Percentiles rank a stretch among this genome's conserved stretches.
phyloP scores from a whole-genome alignment of 371 early-diverging fungal genomes.

The Neoconidiobolus thromboides region DNA sequence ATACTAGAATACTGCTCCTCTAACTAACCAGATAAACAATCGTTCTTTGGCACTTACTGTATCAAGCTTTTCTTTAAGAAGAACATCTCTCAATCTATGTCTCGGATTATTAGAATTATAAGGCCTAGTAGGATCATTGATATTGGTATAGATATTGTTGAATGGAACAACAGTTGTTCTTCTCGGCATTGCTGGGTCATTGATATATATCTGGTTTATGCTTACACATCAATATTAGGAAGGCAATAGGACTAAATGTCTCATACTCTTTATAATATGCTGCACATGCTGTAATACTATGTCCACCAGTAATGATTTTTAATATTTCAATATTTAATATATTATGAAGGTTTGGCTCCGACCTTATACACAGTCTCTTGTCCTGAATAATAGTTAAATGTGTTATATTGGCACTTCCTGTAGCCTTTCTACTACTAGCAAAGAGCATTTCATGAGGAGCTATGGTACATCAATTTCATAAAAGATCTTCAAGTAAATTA shows the following conservation, averaged over 20 bases:
- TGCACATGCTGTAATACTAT: not conserved
- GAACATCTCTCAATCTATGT: not conserved
- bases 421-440: not conserved
- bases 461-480: not conserved
- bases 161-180: slow-evolving; percentile 5
- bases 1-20: too few relatives aligned
- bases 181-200: not conserved
- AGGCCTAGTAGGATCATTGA: not conserved
- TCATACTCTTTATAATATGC: slow-evolving; percentile 3
- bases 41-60: not conserved
- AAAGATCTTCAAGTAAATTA: not conserved
- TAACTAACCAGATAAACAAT: too few relatives aligned
- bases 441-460: not conserved
- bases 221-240: slow-evolving; percentile 7
- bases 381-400: not conserved
- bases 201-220: slow-evolving; percentile 1
- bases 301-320: slow-evolving; percentile 1
- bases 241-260: not conserved
- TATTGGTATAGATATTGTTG: not conserved
- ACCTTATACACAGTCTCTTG: slow-evolving; percentile 6
- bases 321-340: slow-evolving; percentile 4
- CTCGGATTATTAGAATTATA: not conserved
- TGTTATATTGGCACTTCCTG: slow-evolving; percentile 1
- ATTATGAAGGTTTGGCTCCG: slow-evolving; percentile 1
- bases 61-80: not conserved